Evolutionary conservation across 2,329 filamentous ascomycete genomes (phyloP).

Genomic region (Fragosphaeria purpurea): DNA sequence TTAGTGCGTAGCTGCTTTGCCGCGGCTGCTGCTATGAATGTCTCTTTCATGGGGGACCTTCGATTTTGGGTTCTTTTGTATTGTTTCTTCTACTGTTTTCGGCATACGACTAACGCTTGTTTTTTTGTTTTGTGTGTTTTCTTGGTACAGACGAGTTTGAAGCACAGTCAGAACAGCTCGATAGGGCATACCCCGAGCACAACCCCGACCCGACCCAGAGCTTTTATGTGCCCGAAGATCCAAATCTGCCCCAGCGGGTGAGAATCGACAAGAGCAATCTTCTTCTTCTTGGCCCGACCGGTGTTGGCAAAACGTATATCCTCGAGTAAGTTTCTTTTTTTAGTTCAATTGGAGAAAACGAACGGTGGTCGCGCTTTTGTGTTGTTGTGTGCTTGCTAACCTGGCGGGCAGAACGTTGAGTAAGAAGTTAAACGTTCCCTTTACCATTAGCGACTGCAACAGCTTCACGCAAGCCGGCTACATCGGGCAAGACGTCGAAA

Average conservation of each 20-base stretch:
- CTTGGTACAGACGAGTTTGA: conserved; percentile 42
- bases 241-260: conserved; percentile 36
- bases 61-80: no score
- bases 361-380: no score
- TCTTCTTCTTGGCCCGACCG: conserved; percentile 80
- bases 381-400: conserved; percentile 1
- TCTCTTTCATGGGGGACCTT: conserved; percentile 3
- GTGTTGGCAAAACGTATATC: conserved; percentile 94
- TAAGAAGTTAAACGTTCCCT: conserved; percentile 86
- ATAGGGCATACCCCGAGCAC: conserved; percentile 15
- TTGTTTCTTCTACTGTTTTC: no score
- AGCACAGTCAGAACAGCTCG: conserved; percentile 30
- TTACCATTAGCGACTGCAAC: conserved; percentile 92
- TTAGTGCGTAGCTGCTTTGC: conserved; percentile 26
- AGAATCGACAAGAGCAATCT: conserved; percentile 95
- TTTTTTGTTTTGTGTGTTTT: conserved; percentile 9
- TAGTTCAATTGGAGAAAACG: background rate
- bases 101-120: conserved; percentile 19
- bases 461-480: conserved; percentile 95
- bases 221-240: conserved; percentile 40
- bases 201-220: conserved; percentile 25
- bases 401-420: conserved; percentile 63
- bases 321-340: conserved; percentile 42
- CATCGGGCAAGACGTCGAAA: conserved; percentile 95
- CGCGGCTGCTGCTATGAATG: conserved; percentile 15